Evolutionary conservation across 2,329 filamentous ascomycete genomes (phyloP).

Genomic region (Dactylellina leptospora): DNA sequence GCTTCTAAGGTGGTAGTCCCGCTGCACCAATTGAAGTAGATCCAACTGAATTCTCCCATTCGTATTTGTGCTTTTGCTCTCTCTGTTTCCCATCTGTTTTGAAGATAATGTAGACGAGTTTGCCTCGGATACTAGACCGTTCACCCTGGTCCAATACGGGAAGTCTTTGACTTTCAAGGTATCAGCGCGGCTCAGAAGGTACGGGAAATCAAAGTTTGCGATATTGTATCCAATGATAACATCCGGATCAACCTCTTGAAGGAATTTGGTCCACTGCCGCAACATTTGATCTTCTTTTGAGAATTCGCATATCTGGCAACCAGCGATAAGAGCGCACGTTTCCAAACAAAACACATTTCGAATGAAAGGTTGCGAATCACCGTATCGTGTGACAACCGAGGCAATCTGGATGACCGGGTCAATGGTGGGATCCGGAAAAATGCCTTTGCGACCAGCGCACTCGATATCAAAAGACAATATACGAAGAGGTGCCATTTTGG

Average conservation of each 20-base stretch:
- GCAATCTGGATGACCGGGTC: constrained; percentile 98
- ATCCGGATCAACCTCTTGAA: constrained; percentile 90
- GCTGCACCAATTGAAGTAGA: constrained; percentile 90
- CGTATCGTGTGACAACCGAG: constrained; percentile 91
- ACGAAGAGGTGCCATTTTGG: constrained; percentile 93
- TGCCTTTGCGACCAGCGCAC: constrained; percentile 94
- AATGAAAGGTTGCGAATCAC: constrained; percentile 94
- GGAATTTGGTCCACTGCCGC: constrained; percentile 87
- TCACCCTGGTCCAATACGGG: constrained; percentile 85
- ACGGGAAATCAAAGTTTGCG: constrained; percentile 97
- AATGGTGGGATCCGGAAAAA: constrained; percentile 90
- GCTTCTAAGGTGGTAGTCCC: constrained; percentile 92
- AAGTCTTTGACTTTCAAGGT: constrained; percentile 83
- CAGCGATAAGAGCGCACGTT: constrained; percentile 90
- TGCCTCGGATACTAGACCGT: constrained; percentile 73
- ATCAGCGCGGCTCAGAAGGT: constrained; percentile 85
- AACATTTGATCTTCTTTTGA: constrained; percentile 86
- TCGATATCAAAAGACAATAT: constrained; percentile 98
- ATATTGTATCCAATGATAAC: constrained; percentile 99
- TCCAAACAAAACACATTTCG: constrained; percentile 96
- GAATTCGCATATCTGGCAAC: constrained; percentile 89
- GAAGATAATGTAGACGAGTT: constrained; percentile 90
- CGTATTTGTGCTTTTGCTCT: constrained; percentile 92
- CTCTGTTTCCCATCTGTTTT: constrained; percentile 97
- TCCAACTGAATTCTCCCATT: constrained; percentile 93